phyloP scores from a whole-genome alignment of 2,329 filamentous ascomycete species.

The Magnaporthales sp. region DNA sequence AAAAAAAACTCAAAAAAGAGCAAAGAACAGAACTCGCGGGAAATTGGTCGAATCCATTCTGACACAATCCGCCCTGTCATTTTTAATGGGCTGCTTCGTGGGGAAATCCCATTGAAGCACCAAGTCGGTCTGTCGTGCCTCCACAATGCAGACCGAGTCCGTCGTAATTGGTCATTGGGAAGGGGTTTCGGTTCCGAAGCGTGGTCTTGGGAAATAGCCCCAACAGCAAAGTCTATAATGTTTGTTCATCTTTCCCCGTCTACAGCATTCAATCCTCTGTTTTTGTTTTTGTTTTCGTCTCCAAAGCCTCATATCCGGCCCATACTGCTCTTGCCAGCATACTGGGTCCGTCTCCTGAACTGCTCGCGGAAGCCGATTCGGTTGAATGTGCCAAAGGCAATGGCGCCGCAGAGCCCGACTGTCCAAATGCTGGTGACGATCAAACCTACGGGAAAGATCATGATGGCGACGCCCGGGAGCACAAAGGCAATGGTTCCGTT shows the following conservation, averaged over 20 bases:
- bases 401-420: slow-evolving; percentile 36
- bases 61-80: neutral
- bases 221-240: neutral
- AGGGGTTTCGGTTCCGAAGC: neutral
- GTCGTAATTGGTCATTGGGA: neutral
- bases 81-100: neutral
- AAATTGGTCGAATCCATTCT: neutral
- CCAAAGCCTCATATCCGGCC: slow-evolving; percentile 19
- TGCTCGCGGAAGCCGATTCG: slow-evolving; percentile 58
- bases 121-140: neutral
- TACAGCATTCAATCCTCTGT: neutral
- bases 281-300: neutral
- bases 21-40: neutral
- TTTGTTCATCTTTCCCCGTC: neutral
- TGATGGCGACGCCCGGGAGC: slow-evolving; percentile 57
- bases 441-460: slow-evolving; percentile 63
- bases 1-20: slow-evolving; percentile 4
- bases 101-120: neutral
- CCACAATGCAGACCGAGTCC: neutral
- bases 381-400: slow-evolving; percentile 56
- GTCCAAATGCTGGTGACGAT: slow-evolving; percentile 57
- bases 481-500: slow-evolving; percentile 55
- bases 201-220: neutral
- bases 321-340: slow-evolving; percentile 24
- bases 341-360: slow-evolving; percentile 44